These are phyloP conservation scores for Pestalotiopsis sp. DNA, from an alignment of 2,329 filamentous ascomycete genomes.

Conservation along the genomic window DNA sequence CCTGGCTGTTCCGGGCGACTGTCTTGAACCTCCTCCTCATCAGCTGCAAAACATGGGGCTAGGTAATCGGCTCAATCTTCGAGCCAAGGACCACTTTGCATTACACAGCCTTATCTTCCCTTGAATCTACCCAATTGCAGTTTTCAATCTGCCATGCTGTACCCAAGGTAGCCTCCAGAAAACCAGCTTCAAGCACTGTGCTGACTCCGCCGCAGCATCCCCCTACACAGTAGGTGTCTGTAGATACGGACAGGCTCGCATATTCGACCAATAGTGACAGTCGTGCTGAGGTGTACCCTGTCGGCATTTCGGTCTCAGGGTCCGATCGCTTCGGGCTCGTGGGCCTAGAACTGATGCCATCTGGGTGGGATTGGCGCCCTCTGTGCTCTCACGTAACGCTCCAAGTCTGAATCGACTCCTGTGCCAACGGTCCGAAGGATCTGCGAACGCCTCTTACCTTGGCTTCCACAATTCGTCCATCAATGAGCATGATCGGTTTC, in stretches of 20 bases:
- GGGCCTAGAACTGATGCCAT: neutral
- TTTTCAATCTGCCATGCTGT: neutral
- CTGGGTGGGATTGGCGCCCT: conserved; percentile 1
- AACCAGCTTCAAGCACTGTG: neutral
- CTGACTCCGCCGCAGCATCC: neutral
- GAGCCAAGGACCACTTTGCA: neutral
- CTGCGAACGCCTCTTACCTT: neutral
- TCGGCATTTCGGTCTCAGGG: conserved; percentile 10
- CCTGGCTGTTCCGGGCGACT: neutral
- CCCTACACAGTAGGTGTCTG: neutral
- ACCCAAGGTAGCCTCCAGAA: neutral
- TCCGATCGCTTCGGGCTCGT: neutral
- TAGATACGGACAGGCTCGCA: neutral
- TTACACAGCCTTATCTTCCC: neutral
- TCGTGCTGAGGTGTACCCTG: neutral
- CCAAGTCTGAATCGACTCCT: neutral
- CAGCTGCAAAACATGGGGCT: neutral
- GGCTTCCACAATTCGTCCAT: conserved; percentile 4
- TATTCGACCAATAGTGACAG: neutral
- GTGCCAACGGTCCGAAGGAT: neutral
- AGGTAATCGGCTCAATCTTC: neutral
- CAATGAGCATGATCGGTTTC: neutral
- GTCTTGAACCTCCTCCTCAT: neutral
- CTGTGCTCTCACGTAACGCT: neutral
- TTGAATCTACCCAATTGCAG: neutral